These are phyloP conservation scores for Sclerotinia sclerotiorum DNA, from an alignment of 2,329 filamentous ascomycete genomes.

Conservation along the genomic window DNA sequence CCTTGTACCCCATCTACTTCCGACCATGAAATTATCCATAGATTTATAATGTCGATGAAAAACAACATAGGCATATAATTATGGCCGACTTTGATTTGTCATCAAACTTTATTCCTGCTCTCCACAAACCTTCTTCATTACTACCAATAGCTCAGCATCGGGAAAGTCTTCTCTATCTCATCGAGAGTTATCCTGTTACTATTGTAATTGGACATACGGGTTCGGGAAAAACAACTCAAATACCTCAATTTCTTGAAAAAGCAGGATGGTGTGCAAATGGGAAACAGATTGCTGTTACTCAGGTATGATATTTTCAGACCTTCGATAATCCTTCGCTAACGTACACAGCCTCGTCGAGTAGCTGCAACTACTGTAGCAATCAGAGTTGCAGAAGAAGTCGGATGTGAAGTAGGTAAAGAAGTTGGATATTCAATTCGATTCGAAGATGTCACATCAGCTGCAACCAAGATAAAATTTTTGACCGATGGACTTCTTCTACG, in stretches of 20 bases:
- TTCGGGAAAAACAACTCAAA: conserved; percentile 92
- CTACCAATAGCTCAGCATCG: conserved; percentile 85
- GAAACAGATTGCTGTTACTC: conserved; percentile 83
- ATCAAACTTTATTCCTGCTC: conserved; percentile 68
- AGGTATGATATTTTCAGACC: conserved; percentile 56
- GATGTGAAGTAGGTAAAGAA: conserved; percentile 82
- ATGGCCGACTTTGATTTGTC: conserved; percentile 55
- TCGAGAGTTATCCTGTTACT: conserved; percentile 81
- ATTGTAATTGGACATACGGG: conserved; percentile 93
- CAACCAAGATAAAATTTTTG: conserved; percentile 89
- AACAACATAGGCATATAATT: neutral
- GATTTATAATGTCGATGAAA: conserved; percentile 6
- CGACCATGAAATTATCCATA: neutral
- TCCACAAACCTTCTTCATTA: conserved; percentile 81
- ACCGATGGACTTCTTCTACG: conserved; percentile 90
- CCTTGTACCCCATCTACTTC: conserved; percentile 10
- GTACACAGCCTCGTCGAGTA: conserved; percentile 73
- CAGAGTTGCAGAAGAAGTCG: conserved; percentile 85
- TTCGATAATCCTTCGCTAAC: conserved; percentile 20
- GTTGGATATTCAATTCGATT: conserved; percentile 91
- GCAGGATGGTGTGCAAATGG: conserved; percentile 86
- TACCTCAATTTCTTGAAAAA: conserved; percentile 85
- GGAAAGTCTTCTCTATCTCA: conserved; percentile 76
- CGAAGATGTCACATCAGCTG: conserved; percentile 84
- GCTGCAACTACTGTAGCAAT: conserved; percentile 87